phyloP scores from a whole-genome alignment of 116 monocot species.

The Phalaenopsis hybrid region DNA sequence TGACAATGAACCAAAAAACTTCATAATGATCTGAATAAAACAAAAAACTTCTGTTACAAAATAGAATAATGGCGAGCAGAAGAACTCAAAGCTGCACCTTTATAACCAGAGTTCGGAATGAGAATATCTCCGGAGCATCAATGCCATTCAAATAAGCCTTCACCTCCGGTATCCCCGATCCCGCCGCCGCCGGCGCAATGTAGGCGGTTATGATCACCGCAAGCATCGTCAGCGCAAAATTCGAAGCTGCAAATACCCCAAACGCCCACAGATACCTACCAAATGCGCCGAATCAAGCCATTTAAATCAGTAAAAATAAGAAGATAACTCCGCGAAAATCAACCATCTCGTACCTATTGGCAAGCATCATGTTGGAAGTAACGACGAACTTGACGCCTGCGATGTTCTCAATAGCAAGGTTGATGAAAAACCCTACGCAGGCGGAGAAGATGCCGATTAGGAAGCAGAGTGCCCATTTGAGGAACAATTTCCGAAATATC shows the following conservation, averaged over 20 bases:
- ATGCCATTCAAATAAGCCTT: constrained; percentile 96
- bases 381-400: constrained; percentile 72
- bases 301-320: not conserved
- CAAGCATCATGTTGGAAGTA: constrained; percentile 76
- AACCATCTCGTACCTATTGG: constrained; percentile 29
- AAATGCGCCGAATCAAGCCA: not conserved
- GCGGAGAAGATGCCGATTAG: constrained; percentile 44
- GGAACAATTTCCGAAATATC: constrained; percentile 50
- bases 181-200: constrained; percentile 68
- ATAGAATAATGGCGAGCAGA: not conserved
- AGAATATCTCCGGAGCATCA: constrained; percentile 77
- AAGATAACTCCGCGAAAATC: not conserved
- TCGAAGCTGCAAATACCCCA: constrained; percentile 48
- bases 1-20: not conserved
- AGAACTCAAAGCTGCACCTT: constrained; percentile 43
- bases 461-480: constrained; percentile 90
- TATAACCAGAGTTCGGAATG: constrained; percentile 54
- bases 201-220: constrained; percentile 61
- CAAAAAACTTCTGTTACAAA: not conserved
- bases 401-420: constrained; percentile 90
- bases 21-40: not conserved
- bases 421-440: constrained; percentile 65
- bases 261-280: constrained; percentile 65
- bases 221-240: constrained; percentile 60
- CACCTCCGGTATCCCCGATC: constrained; percentile 94